These are phyloP conservation scores for Achaetomiella virescens DNA, from an alignment of 495 filamentous ascomycete species.

Conservation along the genomic window DNA sequence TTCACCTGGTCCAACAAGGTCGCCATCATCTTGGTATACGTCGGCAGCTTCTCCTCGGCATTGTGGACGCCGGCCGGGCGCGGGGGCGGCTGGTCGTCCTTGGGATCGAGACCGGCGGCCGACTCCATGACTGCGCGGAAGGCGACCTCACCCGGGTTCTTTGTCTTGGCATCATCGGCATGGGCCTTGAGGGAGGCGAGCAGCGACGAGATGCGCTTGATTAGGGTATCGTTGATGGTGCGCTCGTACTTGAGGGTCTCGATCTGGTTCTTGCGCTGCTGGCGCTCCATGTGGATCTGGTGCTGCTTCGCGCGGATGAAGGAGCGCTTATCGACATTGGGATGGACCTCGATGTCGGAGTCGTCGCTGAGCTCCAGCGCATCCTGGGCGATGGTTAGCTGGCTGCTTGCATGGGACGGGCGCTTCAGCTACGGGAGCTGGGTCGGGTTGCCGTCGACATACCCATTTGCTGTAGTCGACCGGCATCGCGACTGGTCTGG, in stretches of 20 bases:
- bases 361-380: slow-evolving; percentile 93
- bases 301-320: slow-evolving; percentile 98
- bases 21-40: slow-evolving; percentile 94
- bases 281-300: slow-evolving; percentile 87
- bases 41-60: slow-evolving; percentile 63
- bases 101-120: slow-evolving; percentile 48
- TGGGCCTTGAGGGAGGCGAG: slow-evolving; percentile 63
- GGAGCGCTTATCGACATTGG: slow-evolving; percentile 96
- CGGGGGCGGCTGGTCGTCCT: slow-evolving; percentile 71
- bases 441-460: slow-evolving; percentile 14
- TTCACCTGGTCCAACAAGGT: slow-evolving; percentile 89
- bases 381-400: slow-evolving; percentile 47
- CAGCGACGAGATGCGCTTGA: slow-evolving; percentile 73
- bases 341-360: slow-evolving; percentile 96
- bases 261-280: slow-evolving; percentile 79
- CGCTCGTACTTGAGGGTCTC: slow-evolving; percentile 88
- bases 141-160: slow-evolving; percentile 69
- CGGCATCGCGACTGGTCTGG: slow-evolving; percentile 55
- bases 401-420: background rate
- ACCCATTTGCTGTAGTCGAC: slow-evolving; percentile 95
- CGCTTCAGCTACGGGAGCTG: background rate
- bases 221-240: slow-evolving; percentile 83
- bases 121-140: slow-evolving; percentile 83
- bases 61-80: slow-evolving; percentile 67
- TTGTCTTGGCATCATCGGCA: slow-evolving; percentile 54